A percentile compares a stretch with the other conserved stretches of the same genome.
Evolutionary conservation across 306 rosid genomes (phyloP).

Genomic region (Elaeagnus macrophylla): DNA sequence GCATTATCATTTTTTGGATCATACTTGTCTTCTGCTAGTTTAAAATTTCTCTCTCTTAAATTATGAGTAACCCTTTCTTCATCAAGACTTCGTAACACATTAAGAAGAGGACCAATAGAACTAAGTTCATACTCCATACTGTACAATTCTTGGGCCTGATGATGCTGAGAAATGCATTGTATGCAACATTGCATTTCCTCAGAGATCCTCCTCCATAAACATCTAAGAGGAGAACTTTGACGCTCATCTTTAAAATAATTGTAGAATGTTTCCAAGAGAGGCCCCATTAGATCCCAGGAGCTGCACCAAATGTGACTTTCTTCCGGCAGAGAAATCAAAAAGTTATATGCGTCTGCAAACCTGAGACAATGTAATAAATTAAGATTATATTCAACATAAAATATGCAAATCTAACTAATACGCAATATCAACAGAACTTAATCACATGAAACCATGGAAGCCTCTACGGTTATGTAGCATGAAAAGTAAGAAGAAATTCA

Average conservation of each 20-base stretch:
- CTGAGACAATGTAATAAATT: slow-evolving; percentile 26
- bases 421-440: background rate
- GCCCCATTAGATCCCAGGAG: slow-evolving; percentile 81
- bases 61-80: slow-evolving; percentile 66
- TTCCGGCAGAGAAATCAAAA: slow-evolving; percentile 52
- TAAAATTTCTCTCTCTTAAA: slow-evolving; percentile 53
- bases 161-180: slow-evolving; percentile 81
- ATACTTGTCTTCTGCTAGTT: slow-evolving; percentile 41
- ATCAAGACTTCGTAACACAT: slow-evolving; percentile 68
- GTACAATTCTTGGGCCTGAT: slow-evolving; percentile 77
- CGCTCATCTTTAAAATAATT: slow-evolving; percentile 69
- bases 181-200: slow-evolving; percentile 58
- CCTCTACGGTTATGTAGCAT: background rate
- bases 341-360: slow-evolving; percentile 77
- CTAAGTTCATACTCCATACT: slow-evolving; percentile 55
- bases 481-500: background rate
- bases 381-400: background rate
- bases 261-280: slow-evolving; percentile 88
- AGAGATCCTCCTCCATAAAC: slow-evolving; percentile 74
- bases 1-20: slow-evolving; percentile 54
- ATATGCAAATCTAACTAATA: background rate
- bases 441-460: background rate
- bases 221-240: slow-evolving; percentile 70
- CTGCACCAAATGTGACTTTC: slow-evolving; percentile 91
- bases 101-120: slow-evolving; percentile 79